Conservation (phyloP, 352 stramenopile species). For the Globisporangium lucens region DNA sequence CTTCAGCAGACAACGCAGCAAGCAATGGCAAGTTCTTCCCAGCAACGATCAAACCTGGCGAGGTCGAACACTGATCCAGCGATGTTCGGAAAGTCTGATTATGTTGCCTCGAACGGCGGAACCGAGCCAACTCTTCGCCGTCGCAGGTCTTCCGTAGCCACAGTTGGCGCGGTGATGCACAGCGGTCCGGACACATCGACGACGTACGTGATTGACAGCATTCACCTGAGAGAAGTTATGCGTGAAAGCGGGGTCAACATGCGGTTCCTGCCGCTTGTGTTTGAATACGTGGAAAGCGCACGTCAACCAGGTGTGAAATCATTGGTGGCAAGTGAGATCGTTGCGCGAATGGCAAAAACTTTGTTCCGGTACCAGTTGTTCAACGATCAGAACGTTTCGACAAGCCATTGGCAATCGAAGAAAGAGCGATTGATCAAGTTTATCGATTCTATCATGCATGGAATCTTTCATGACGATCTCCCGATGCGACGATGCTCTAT, state of each 20-base stretch:
- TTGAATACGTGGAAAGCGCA: constrained; percentile 33
- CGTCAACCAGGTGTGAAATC: constrained; percentile 50
- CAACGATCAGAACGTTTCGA: constrained; percentile 39
- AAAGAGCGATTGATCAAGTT: constrained; percentile 62
- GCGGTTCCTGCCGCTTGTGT: constrained; percentile 67
- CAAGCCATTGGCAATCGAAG: constrained; percentile 47
- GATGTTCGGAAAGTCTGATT: not conserved
- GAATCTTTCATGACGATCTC: constrained; percentile 52
- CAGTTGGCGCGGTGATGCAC: constrained; percentile 25
- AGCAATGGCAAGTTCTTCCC: not conserved
- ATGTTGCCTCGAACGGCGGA: not conserved
- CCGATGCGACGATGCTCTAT: constrained; percentile 22
- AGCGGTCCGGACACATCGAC: constrained; percentile 21
- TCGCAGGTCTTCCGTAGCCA: constrained; percentile 43
- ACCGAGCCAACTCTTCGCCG: constrained; percentile 5
- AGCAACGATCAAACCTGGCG: constrained; percentile 1
- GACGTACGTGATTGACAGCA: constrained; percentile 69
- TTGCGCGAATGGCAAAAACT: constrained; percentile 69
- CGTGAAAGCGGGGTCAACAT: constrained; percentile 62
- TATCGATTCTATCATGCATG: constrained; percentile 68
- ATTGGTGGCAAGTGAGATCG: constrained; percentile 65
- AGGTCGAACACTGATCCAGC: constrained; percentile 16
- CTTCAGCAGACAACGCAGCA: not conserved
- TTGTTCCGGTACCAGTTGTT: constrained; percentile 65
- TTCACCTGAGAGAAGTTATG: constrained; percentile 62